Base-by-base conservation (phyloP, 176 grass and related monocot species). In the Hyparrhenia diplandra region DNA sequence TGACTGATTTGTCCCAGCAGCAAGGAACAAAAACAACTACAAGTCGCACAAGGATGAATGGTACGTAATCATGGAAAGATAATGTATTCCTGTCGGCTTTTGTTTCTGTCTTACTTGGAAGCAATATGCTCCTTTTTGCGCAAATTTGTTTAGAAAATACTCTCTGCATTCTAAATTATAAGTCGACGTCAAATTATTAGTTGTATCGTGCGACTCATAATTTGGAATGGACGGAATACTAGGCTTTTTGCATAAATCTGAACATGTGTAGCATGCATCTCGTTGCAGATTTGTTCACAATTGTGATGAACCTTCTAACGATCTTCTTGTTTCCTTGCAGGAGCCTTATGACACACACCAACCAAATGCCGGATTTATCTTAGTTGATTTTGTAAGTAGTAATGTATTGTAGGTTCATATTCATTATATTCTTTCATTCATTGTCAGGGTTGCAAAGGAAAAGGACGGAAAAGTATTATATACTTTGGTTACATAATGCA, bases 381-480 rank as follows among this genome's bases (percentile, higher is more conserved):
- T 80, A 57, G 75, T 46, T 37, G 76, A 78, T 83, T 78, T 86
- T 86, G 60, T 74, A 82, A 73, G 65, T 86, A 82, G 67, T 60
- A 30, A 61, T 60, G 36, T 81, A 67, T 57, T 80, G 23, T 70
- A 58, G 78, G 18, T 32, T 84, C 17, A 20, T 71, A 25, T 51
- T 66, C 72, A 78, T 61, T 52, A 82, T 69, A 84, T 87, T 91
- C 40, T 78, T 82, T 91, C n/a, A 43, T 78, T 88, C 80, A 61
- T 20, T 1, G 2, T 20, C 40, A 27, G 25, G 13, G n/a, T 64
- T 42, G 39, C 51, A 43, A 82, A 78, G 55, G 10, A 67, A 76
- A 85, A 51, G 63, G 30, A 30, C 1, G 1, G 31, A 37, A 68
- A 65, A 69, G 68, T 8, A 52, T 46, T 69, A 70, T 74, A 29